Evolutionary conservation across 2,329 filamentous ascomycete genomes (phyloP).

Genomic region (Alternaria sp.): DNA sequence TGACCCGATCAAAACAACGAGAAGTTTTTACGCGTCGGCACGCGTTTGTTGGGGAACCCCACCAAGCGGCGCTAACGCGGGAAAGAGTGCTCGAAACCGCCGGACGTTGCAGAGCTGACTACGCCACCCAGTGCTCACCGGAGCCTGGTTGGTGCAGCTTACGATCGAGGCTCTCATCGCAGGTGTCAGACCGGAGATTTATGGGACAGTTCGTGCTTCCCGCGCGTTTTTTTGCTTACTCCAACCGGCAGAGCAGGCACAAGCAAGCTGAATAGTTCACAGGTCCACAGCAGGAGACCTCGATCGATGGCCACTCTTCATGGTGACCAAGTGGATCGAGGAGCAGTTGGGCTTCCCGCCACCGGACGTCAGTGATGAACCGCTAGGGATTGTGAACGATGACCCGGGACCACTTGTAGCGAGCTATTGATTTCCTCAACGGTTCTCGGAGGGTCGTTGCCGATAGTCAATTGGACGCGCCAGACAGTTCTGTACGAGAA

Average conservation of each 20-base stretch:
- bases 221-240: background rate
- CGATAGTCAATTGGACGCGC: background rate
- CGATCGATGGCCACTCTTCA: background rate
- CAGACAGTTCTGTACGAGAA: background rate
- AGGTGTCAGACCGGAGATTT: constrained; percentile 7
- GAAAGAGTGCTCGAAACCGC: constrained; percentile 16
- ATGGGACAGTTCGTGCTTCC: background rate
- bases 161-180: constrained; percentile 4
- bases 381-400: background rate
- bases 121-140: constrained; percentile 12
- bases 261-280: constrained; percentile 1
- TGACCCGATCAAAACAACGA: background rate
- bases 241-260: background rate
- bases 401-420: background rate
- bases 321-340: background rate
- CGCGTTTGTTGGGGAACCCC: constrained; percentile 23
- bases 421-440: background rate
- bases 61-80: constrained; percentile 15
- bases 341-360: constrained; percentile 9
- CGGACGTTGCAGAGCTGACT: constrained; percentile 19
- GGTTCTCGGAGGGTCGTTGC: background rate
- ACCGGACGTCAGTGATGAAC: constrained; percentile 9
- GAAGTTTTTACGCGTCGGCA: constrained; percentile 15
- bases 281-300: background rate
- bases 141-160: constrained; percentile 3